Base-by-base conservation (phyloP, 306 rosid genomes). In the Citrullus mucosospermus region DNA sequence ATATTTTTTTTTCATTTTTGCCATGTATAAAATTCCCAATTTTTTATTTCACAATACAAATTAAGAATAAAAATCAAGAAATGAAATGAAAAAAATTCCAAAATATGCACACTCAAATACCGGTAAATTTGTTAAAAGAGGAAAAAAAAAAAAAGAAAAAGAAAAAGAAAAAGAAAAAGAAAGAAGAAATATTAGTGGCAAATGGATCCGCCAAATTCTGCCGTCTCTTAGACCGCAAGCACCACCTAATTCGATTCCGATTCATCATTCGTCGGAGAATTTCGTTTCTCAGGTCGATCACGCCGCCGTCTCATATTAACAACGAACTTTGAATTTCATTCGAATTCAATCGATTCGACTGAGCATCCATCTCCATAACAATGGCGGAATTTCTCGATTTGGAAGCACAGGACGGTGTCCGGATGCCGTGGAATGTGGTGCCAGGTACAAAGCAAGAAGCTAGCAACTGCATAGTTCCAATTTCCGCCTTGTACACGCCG, bases 351-450 rank as follows among this genome's bases (percentile, higher is more conserved):
- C 3, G 39, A 44, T 56, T 51, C 32, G 20, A 74, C 43, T 28
- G 28, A 53, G 44, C 36, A 8, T 34, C 12, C 50, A 54, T 32
- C 32, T 75, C 1, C 16, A 17, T 34, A 55, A 55, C 39, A 75
- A 93, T 92, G 99, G 87, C 93, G 77, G 99, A 95, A 84, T 95
- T 95, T 85, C 58, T 86, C 1, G 97, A 95, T 84, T 89, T 95
- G 7, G 99, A 95, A 76, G 67, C 90, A 43, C 99, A 92, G 48
- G 99, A 95, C 85, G 98, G 99, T 41, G 98, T 95, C 2, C 97
- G 99, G 6, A 95, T 95, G 99, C 92, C 99, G 3, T 95, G 99
- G 99, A 95, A 95, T 83, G 99, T 95, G 18, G 82, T 95, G 46
- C 99, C 99, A 0, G 99, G 99, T 16, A 91, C 97, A 0, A 92